Conservation (phyloP, 2,329 filamentous ascomycete genomes). For the Pleurostoma richardsiae region DNA sequence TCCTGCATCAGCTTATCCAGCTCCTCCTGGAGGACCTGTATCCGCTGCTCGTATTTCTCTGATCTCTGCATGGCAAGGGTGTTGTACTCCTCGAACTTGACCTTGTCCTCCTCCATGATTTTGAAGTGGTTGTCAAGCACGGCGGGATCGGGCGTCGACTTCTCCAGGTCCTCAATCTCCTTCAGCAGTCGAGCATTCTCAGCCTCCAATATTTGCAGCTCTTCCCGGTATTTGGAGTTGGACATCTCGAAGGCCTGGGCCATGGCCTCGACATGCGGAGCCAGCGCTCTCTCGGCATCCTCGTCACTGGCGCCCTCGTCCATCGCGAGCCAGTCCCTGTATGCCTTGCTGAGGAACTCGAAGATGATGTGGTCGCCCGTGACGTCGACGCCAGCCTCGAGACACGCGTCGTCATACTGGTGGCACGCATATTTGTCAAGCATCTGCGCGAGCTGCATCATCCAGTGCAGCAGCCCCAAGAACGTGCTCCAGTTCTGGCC, state of each 20-base stretch:
- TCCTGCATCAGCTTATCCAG: slow-evolving; percentile 74
- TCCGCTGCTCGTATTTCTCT: slow-evolving; percentile 80
- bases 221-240: slow-evolving; percentile 78
- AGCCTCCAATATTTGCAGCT: slow-evolving; percentile 79
- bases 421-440: slow-evolving; percentile 76
- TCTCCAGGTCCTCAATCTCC: slow-evolving; percentile 86
- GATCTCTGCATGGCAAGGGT: slow-evolving; percentile 76
- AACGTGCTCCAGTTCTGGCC: slow-evolving; percentile 98
- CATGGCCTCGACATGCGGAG: slow-evolving; percentile 85
- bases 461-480: slow-evolving; percentile 91
- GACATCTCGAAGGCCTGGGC: slow-evolving; percentile 78
- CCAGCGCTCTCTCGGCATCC: slow-evolving; percentile 71
- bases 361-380: slow-evolving; percentile 90
- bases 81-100: slow-evolving; percentile 96
- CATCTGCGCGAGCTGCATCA: slow-evolving; percentile 97
- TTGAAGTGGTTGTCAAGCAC: slow-evolving; percentile 86
- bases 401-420: slow-evolving; percentile 84
- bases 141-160: slow-evolving; percentile 76
- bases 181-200: slow-evolving; percentile 77
- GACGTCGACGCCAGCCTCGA: slow-evolving; percentile 83
- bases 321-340: slow-evolving; percentile 89
- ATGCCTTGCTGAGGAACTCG: slow-evolving; percentile 82
- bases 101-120: slow-evolving; percentile 88
- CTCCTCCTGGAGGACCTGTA: slow-evolving; percentile 79
- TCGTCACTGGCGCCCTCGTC: slow-evolving; percentile 85